Conservation (phyloP, 345 rosid genomes). For the Raphanus raphanistrum region DNA sequence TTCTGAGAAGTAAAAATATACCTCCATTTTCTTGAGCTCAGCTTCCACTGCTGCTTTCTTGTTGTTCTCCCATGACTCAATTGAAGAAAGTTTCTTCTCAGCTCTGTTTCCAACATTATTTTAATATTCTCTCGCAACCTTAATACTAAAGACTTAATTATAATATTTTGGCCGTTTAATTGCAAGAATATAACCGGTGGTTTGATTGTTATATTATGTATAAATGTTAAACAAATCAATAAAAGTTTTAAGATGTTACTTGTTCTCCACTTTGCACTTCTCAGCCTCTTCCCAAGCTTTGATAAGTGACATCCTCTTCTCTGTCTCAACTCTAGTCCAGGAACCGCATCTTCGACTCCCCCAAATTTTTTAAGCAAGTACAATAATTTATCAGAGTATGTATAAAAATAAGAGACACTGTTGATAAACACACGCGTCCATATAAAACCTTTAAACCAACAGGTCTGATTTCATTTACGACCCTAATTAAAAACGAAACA, state of each 20-base stretch:
- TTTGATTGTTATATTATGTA: no score
- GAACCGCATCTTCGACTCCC: conserved; percentile 40
- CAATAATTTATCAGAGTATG: conserved; percentile 1
- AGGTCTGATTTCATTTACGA: neutral
- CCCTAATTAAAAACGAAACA: neutral
- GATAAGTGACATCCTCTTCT: conserved; percentile 41
- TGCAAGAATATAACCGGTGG: neutral
- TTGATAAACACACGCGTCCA: neutral
- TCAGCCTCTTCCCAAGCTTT: conserved; percentile 47
- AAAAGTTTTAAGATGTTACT: conserved; percentile 14
- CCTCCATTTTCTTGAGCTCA: conserved; percentile 44
- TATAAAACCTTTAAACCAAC: neutral
- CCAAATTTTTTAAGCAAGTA: conserved; percentile 1
- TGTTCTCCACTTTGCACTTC: conserved; percentile 42
- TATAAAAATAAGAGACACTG: neutral
- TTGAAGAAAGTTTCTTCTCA: conserved; percentile 41
- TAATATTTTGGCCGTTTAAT: neutral
- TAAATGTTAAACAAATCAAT: neutral
- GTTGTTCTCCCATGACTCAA: conserved; percentile 42
- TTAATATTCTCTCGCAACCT: neutral
- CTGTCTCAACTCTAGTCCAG: conserved; percentile 43
- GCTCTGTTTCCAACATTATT: conserved; percentile 30
- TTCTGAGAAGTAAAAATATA: neutral
- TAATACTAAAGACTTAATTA: neutral
- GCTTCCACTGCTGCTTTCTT: conserved; percentile 42